Percentiles rank a stretch among this genome's conserved stretches.
Conservation (phyloP, 192 early-diverging fungal genomes). For the Backusella macrospora region DNA sequence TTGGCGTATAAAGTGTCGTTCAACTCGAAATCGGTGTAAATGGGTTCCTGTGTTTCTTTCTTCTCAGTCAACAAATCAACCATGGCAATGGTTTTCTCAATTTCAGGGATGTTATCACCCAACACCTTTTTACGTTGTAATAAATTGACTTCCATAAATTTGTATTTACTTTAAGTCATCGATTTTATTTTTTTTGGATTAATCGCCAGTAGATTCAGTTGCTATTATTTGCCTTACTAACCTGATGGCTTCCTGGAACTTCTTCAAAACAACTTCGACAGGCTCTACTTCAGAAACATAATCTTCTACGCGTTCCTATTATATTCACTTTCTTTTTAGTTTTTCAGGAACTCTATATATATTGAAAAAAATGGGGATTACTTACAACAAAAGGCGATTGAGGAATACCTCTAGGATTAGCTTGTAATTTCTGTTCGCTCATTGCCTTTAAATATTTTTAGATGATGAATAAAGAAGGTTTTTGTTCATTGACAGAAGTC, state of each 20-base stretch:
- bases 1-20: conserved; percentile 93
- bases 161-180: conserved; percentile 79
- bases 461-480: conserved; percentile 8
- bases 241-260: conserved; percentile 91
- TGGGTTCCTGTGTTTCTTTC: conserved; percentile 49
- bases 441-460: neutral
- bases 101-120: conserved; percentile 94
- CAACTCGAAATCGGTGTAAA: conserved; percentile 88
- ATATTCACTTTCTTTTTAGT: neutral
- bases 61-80: conserved; percentile 76
- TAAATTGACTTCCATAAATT: conserved; percentile 94
- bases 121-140: conserved; percentile 81
- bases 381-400: conserved; percentile 91
- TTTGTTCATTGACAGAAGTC: neutral
- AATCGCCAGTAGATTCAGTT: neutral
- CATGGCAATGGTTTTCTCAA: conserved; percentile 89
- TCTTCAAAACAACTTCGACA: conserved; percentile 84
- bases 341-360: neutral
- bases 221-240: conserved; percentile 35
- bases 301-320: conserved; percentile 85
- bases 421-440: conserved; percentile 53
- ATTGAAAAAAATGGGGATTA: neutral
- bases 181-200: neutral
- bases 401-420: conserved; percentile 95
- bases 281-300: conserved; percentile 74